Evolutionary conservation across 352 stramenopile genomes (phyloP), one percentile per base, ranked within the genome.

Genomic region (Plasmopara viticola): DNA sequence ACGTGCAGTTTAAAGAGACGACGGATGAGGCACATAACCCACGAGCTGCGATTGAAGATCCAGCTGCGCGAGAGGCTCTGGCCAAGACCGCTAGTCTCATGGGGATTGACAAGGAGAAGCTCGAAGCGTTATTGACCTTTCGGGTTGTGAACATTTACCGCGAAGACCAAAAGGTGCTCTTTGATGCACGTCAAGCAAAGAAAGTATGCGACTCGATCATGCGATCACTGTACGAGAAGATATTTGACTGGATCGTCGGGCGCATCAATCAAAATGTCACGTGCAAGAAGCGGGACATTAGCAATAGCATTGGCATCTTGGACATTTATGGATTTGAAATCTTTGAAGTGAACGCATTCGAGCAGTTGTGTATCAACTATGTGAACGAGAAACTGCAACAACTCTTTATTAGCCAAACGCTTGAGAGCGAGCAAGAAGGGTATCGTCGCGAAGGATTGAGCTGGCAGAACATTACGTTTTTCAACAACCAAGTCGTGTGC

Each of bases 301-400:
- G 60, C 49, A 91, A 86, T 60, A 86, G 70, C 59, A 91, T 95
- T 48, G 84, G 86, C 6, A 90, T 95, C 46, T 66, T 95, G 41
- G 86, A 95, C 56, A 95, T 95, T 58, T 95, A 92, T 57, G 86
- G 86, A 2, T 95, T 95, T 48, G 86, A 95, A 65, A 94, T 94
- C 52, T 94, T 95, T 45, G 75, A 94, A 7, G 73, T 87, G 41
- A 96, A 96, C 56, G 78, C 78, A 34, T 96, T 95, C 50, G 86
- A 95, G 67, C 86, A 95, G 68, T 70, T 95, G 25, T 90, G 86
- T 49, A 95, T 95, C 62, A 95, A 95, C 69, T 95, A 95, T 58
- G 84, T 89, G 52, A 95, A 95, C 68, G 80, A 91, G 55, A 91
- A 91, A 59, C 75, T 91, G 33, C 84, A 94, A 61, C 81, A 90